Evolutionary conservation across 164 flowering plant genomes (phyloP).

Genomic region (Cinnamomum chago): DNA sequence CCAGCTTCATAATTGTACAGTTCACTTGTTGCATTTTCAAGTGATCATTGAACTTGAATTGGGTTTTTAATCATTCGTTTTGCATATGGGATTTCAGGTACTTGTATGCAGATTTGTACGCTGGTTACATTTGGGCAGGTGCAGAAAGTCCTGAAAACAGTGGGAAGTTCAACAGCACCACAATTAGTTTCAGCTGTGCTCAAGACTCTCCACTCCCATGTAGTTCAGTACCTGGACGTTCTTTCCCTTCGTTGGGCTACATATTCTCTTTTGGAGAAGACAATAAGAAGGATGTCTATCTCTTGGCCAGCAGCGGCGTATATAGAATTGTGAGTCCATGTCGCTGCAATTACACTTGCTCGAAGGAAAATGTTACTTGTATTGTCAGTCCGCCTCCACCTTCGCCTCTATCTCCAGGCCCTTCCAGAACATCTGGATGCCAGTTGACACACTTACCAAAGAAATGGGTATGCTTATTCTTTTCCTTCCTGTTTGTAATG

Average conservation of each 20-base stretch:
- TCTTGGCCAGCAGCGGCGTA: constrained; percentile 67
- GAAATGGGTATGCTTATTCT: too few species aligned
- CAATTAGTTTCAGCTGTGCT: constrained; percentile 59
- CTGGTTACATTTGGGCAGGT: constrained; percentile 61
- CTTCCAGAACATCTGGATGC: too few species aligned
- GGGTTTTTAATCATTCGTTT: neutral
- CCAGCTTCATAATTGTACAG: too few species aligned
- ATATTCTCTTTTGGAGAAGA: constrained; percentile 83
- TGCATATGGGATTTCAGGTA: constrained; percentile 47
- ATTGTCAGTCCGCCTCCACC: constrained; percentile 24
- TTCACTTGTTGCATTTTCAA: too few species aligned
- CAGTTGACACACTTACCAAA: too few species aligned
- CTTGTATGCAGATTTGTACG: constrained; percentile 77
- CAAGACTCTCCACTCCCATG: constrained; percentile 65
- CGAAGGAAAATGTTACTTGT: constrained; percentile 49
- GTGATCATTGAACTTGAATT: neutral
- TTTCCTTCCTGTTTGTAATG: too few species aligned
- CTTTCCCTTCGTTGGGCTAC: constrained; percentile 55
- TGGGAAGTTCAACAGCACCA: constrained; percentile 52
- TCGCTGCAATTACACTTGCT: constrained; percentile 75
- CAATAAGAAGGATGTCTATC: constrained; percentile 56
- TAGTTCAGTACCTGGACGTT: constrained; percentile 29
- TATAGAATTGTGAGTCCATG: constrained; percentile 78
- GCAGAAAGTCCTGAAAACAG: constrained; percentile 63
- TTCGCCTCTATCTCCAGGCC: constrained; percentile 28